Base-by-base conservation (phyloP, 805 yeast species). In the Wickerhamiella sergipiensis region DNA sequence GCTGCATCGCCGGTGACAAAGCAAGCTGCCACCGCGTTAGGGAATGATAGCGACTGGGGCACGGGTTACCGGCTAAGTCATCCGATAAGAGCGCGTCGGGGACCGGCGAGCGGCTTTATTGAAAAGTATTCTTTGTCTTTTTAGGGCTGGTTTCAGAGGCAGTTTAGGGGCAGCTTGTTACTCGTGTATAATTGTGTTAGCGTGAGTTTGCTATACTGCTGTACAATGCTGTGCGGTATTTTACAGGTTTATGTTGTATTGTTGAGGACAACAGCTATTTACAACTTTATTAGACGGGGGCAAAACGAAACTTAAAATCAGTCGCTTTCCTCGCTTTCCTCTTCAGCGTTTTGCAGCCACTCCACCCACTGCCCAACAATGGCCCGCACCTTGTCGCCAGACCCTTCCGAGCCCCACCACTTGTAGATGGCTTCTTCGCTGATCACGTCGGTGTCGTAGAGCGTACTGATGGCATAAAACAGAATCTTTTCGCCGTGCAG, bases 321-420 rank as follows among this genome's bases (percentile, higher is more conserved):
- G 12, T 29, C 33, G 33, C 43, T 29, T 22, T 71, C 75, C 23
- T 80, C 87, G 55, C 74, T 67, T 56, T 78, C 83, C 57, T 76
- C 81, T 53, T 78, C 83, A 0, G 96, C 97, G 46, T 80, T 85
- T 59, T 76, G 76, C 53, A 90, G 74, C 97, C 97, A 89, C 18
- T 81, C 85, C 19, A 90, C 74, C 81, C 90, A 90, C 64, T 80
- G 82, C 8, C 69, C 76, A 2, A 86, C 80, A 56, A 78, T 71
- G 26, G 63, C 70, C 52, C 83, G 75, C 18, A 81, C 80, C 24
- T 68, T 70, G 13, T 65, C 66, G 22, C 68, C 71, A 6, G 69
- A 73, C 15, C 69, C 74, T 7, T 67, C 64, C 18, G 71, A 62
- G 50, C 74, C 72, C 95, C 95, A 92, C 98, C 98, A 92, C 47